Evolutionary conservation across 192 early-diverging fungal species (phyloP).

Genomic region (Lobosporangium transversale): DNA sequence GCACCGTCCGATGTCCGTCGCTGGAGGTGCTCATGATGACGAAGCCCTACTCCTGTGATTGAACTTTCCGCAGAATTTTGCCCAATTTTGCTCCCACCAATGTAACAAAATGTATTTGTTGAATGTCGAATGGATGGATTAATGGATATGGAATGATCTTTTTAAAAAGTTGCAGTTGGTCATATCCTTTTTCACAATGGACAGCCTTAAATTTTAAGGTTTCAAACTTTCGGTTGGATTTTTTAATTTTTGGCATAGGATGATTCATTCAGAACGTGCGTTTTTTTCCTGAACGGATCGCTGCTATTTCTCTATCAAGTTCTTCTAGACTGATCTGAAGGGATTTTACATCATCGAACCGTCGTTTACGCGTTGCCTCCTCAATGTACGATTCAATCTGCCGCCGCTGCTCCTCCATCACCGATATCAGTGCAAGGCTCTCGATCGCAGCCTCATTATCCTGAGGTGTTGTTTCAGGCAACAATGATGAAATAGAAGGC

Average conservation of each 20-base stretch:
- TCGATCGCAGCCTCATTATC: slow-evolving; percentile 48
- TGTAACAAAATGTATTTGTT: no score
- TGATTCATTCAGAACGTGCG: no score
- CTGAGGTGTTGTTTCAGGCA: slow-evolving; percentile 10
- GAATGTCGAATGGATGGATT: no score
- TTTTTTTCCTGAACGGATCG: slow-evolving; percentile 23
- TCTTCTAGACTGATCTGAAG: slow-evolving; percentile 72
- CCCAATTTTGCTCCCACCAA: background rate
- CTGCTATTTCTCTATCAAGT: slow-evolving; percentile 68
- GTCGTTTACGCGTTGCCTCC: slow-evolving; percentile 70
- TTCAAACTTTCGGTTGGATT: no score
- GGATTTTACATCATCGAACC: slow-evolving; percentile 77
- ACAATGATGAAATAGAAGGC: slow-evolving; percentile 26
- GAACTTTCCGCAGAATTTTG: background rate
- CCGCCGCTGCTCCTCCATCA: slow-evolving; percentile 74
- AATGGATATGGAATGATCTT: no score
- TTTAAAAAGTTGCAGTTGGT: no score
- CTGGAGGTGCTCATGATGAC: slow-evolving; percentile 22
- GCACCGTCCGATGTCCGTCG: slow-evolving; percentile 5
- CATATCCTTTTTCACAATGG: no score
- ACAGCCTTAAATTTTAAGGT: no score
- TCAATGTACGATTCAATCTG: slow-evolving; percentile 71
- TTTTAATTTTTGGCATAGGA: no score
- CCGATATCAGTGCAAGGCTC: slow-evolving; percentile 53
- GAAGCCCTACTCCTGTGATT: background rate